Evolutionary conservation across 257 asterid species (phyloP), one percentile per base, ranked within the genome.

Genomic region (Knoxia roxburghii): DNA sequence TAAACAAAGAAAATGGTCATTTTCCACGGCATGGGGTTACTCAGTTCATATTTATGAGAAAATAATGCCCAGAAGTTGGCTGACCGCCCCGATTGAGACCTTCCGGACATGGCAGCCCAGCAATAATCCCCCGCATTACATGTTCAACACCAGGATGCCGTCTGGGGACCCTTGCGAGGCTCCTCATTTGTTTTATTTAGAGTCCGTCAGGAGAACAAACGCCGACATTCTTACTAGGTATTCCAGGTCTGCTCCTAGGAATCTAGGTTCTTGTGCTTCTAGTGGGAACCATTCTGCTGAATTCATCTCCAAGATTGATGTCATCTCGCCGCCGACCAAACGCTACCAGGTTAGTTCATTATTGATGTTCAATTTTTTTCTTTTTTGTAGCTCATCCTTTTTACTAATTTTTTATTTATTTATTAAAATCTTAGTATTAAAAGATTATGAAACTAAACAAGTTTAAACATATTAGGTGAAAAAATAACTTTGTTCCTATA

Each of bases 71-170:
- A 57, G 84, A 59, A 76, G 86, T 66, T 39, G 65, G 66, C 49
- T 88, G 7, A 80, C 77, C 46, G 55, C 7, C 12, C 93, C 92
- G 0, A 74, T 88, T n/a, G 90, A 88, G 68, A 88, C 93, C 0
- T 85, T 85, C 39, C 40, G 41, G 17, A 37, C 81, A 0, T 87
- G 95, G 95, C 45, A 32, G 0, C 50, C 32, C 0, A 58, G 51
- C 29, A 73, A 76, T 0, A n/a, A 54, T 0, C 84, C 76, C 0
- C 87, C 92, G 13, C 63, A 74, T 32, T 86, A 72, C 73, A 81
- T 86, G 94, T 78, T 89, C 73, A 81, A 89, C 70, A 83, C 93
- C 18, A 78, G 96, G 17, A 30, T 8, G 27, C 79, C 75, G 12
- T 65, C 74, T 0, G 4, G 21, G 2, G 79, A 75, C 48, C 74